Evolutionary conservation across 75 land plant species (phyloP).

Genomic region (Cunninghamia lanceolata): DNA sequence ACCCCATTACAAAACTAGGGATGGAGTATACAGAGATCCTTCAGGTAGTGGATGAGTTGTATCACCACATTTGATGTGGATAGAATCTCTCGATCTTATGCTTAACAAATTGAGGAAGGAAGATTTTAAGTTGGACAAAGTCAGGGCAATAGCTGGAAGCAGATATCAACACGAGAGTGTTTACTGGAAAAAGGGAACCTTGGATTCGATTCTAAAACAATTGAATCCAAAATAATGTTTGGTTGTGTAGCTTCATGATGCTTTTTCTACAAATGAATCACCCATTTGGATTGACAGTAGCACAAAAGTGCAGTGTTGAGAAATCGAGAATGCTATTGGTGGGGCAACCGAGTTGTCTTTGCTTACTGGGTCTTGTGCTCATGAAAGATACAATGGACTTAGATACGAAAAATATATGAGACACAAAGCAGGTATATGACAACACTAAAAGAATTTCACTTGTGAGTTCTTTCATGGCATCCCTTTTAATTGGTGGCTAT

Average conservation of each 20-base stretch:
- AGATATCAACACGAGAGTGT: conserved; percentile 99
- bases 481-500: conserved; percentile 84
- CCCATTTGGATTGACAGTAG: conserved; percentile 99
- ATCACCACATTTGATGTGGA: conserved; percentile 95
- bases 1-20: conserved; percentile 84
- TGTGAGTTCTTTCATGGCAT: conserved; percentile 98
- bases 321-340: conserved; percentile 83
- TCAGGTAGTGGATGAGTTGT: conserved; percentile 64
- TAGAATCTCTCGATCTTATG: conserved; percentile 84
- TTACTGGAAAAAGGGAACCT: conserved; percentile 79
- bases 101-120: conserved; percentile 59
- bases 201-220: conserved; percentile 26
- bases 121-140: conserved; percentile 66
- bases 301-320: conserved; percentile 80
- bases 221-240: conserved; percentile 51
- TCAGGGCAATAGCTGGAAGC: conserved; percentile 91
- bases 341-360: conserved; percentile 66
- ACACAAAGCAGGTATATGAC: conserved; percentile 56
- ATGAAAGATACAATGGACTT: conserved; percentile 94
- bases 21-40: conserved; percentile 87
- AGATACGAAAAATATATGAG: conserved; percentile 77
- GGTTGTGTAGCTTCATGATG: conserved; percentile 56
- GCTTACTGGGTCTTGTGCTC: conserved; percentile 87
- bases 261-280: conserved; percentile 79
- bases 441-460: conserved; percentile 90